Conservation (phyloP, 345 rosid genomes). For the Erucastrum elatum region DNA sequence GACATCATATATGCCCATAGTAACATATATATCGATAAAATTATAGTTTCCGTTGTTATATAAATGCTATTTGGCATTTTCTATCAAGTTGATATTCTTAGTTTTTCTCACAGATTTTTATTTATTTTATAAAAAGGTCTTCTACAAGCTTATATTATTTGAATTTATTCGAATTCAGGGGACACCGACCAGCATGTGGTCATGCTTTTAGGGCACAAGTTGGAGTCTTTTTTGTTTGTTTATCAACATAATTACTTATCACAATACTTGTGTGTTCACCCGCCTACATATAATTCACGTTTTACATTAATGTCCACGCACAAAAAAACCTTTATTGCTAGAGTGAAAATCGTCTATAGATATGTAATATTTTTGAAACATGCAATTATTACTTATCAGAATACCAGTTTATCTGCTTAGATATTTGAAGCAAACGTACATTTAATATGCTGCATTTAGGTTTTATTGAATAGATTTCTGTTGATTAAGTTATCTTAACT, state of each 20-base stretch:
- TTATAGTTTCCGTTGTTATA: neutral
- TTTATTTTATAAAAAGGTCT: constrained; percentile 2
- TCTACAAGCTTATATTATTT: neutral
- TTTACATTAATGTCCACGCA: constrained; percentile 34
- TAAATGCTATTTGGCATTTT: constrained; percentile 30
- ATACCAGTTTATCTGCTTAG: neutral
- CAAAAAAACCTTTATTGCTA: constrained; percentile 10
- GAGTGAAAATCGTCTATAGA: constrained; percentile 26
- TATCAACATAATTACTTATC: constrained; percentile 4
- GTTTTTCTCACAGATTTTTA: neutral
- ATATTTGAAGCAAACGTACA: neutral
- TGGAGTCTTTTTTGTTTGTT: constrained; percentile 28
- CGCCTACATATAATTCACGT: constrained; percentile 28
- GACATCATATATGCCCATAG: constrained; percentile 18
- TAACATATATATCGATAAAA: neutral
- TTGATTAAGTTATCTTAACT: neutral
- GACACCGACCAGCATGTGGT: constrained; percentile 46
- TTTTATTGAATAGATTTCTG: neutral
- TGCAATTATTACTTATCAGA: constrained; percentile 26
- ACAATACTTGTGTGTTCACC: constrained; percentile 28
- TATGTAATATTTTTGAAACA: constrained; percentile 24
- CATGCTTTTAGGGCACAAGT: constrained; percentile 45
- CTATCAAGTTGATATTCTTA: constrained; percentile 24
- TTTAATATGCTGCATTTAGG: too few relatives aligned
- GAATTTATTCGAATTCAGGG: constrained; percentile 5